Base-by-base conservation (phyloP, 306 rosid species). In the Vigna unguiculata region DNA sequence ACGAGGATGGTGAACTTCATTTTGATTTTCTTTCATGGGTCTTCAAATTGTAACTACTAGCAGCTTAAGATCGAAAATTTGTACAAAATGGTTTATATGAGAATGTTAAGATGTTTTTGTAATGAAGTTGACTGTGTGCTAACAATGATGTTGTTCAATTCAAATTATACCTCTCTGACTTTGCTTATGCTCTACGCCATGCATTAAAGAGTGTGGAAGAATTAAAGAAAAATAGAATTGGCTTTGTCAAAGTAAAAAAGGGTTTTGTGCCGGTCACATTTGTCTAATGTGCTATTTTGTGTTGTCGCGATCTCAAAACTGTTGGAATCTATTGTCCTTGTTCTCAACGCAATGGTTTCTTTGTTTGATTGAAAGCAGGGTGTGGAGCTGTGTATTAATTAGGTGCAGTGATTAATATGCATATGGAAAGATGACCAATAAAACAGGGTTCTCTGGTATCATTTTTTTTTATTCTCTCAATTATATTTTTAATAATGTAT, bases 71-170 rank as follows among this genome's bases (percentile, higher is more conserved):
- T 76, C 47, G 68, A 38, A 83, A 74, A 85, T 72, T 19, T 91
- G 93, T 88, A 86, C 78, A 88, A 81, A 41, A 71, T 75, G 82
- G 86, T 74, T 79, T 77, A 47, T 72, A 78, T 72, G 86, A 75
- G 85, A 34, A 34, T 34, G 40, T 6, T 34, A 0, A 34, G 8
- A 34, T 34, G 40, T 34, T 6, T 78, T 65, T 45, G 49, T 5
- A 59, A 70, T 40, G 57, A 12, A 60, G 43, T 52, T 47, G 40
- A 21, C 43, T 19, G 61, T 54, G 36, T 46, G 25, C 49, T 74
- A 63, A 9, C 9, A 19, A 25, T 7, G 9, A 40, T 8, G 9
- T 40, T 40, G 2, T 7, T 0, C 2, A 40, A 7, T 40, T 40
- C 0, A 40, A 40, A 8, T 40, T 5, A 28, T 9, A 3, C 12